A percentile compares a stretch with the other conserved stretches of the same genome.
phyloP scores from a whole-genome alignment of 176 grass and related monocot genomes.

The Oryza nivara region DNA sequence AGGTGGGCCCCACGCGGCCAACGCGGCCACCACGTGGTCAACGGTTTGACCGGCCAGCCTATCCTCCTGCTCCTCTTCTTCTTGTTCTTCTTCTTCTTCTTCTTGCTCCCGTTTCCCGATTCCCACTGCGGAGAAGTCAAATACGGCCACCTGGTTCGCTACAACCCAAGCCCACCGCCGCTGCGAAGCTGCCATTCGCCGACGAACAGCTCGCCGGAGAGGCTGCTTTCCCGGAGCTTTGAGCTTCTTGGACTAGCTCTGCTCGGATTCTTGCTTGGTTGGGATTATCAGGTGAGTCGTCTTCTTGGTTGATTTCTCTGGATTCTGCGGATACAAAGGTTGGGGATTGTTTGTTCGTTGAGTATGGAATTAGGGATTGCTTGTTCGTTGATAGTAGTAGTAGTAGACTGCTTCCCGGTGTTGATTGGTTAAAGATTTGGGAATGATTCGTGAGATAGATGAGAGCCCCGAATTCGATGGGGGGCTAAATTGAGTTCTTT shows the following conservation, averaged over 20 bases:
- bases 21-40: constrained; percentile 25
- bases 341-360: neutral
- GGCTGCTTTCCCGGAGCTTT: neutral
- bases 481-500: neutral
- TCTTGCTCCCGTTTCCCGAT: neutral
- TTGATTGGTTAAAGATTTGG: neutral
- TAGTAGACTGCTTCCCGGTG: neutral
- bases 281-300: constrained; percentile 45
- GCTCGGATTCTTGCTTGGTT: neutral
- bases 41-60: constrained; percentile 13
- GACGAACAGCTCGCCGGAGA: neutral
- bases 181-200: neutral
- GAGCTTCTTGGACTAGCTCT: neutral
- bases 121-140: constrained; percentile 35
- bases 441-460: neutral
- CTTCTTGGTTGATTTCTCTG: neutral
- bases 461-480: neutral
- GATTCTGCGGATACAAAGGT: neutral
- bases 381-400: neutral
- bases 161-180: too few species aligned
- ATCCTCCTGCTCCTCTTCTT: neutral
- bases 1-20: neutral
- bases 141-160: constrained; percentile 36
- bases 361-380: neutral
- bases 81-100: neutral